Evolutionary conservation across 176 grass and related monocot species (phyloP), one percentile per base, ranked within the genome.

Genomic region (Neostapfia colusana): DNA sequence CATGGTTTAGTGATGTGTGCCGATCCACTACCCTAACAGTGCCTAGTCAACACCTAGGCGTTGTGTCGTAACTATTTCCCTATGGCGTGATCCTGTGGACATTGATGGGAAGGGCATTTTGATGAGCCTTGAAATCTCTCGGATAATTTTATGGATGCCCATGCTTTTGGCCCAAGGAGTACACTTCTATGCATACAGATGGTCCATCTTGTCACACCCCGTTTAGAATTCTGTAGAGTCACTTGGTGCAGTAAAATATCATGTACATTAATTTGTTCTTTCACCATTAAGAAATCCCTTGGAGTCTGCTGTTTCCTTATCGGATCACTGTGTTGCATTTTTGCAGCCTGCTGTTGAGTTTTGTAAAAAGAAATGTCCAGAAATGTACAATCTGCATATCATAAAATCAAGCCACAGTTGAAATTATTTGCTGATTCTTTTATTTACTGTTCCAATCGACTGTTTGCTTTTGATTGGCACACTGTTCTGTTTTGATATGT

Each of bases 211-310:
- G 17, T 34, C 74, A 62, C 45, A 43, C 42, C 2, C 17, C 80
- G 13, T 73, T 27, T 39, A 4, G 56, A 49, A 46, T 43, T 42
- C 10, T 53, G 21, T 76, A 62, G 26, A 70, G 61, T 6, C 16
- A 16, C 9, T 63, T 62, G 20, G 31, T 63, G 38, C 26, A 57
- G 58, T 24, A 54, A 23, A 57, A 44, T 23, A 41, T 53, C 54
- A 27, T 86, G 54, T 38, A 63, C 16, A 69, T 10, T 80, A 74
- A 85, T 13, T 17, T 80, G 56, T 60, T 18, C 63, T 20, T 67
- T 40, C 28, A 49, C 31, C 50, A 7, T 74, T 61, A 25, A 58
- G 25, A 73, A 80, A 75, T 53, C 44, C 46, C 50, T 62, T 20
- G 10, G 15, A 27, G 56, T 81, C 55, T 76, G 25, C 25, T 65